phyloP scores from a whole-genome alignment of 2,329 filamentous ascomycete genomes.

The Diaporthe sp. region DNA sequence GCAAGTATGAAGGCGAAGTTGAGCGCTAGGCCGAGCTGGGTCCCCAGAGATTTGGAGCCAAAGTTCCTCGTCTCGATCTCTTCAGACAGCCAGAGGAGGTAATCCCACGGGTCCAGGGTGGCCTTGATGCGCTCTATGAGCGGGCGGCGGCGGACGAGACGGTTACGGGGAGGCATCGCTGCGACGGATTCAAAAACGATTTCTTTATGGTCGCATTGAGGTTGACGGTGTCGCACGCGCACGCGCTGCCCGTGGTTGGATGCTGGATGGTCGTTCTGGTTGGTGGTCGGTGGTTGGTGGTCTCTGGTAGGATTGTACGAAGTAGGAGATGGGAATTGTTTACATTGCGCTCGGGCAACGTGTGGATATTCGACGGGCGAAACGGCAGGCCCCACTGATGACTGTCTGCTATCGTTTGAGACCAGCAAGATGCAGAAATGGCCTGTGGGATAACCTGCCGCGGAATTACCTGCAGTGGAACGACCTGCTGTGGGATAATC shows the following conservation, averaged over 20 bases:
- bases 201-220: constrained; percentile 9
- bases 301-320: not conserved
- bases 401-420: not conserved
- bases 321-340: constrained; percentile 25
- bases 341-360: constrained; percentile 34
- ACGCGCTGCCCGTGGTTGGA: not conserved
- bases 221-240: constrained; percentile 17
- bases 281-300: not conserved
- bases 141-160: constrained; percentile 86
- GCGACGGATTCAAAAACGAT: constrained; percentile 7
- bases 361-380: not conserved
- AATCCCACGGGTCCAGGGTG: constrained; percentile 88
- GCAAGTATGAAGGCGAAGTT: constrained; percentile 88
- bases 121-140: constrained; percentile 84
- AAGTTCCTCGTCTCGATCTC: constrained; percentile 93
- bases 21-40: constrained; percentile 79
- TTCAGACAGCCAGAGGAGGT: constrained; percentile 90
- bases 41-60: constrained; percentile 85
- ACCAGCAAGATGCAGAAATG: constrained; percentile 14
- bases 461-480: not conserved
- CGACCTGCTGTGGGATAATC: not conserved
- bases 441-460: constrained; percentile 8
- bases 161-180: constrained; percentile 75
- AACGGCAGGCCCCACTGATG: not conserved
- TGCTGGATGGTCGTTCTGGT: not conserved